Evolutionary conservation across 257 asterid species (phyloP).

Genomic region (Eustoma russellianum): DNA sequence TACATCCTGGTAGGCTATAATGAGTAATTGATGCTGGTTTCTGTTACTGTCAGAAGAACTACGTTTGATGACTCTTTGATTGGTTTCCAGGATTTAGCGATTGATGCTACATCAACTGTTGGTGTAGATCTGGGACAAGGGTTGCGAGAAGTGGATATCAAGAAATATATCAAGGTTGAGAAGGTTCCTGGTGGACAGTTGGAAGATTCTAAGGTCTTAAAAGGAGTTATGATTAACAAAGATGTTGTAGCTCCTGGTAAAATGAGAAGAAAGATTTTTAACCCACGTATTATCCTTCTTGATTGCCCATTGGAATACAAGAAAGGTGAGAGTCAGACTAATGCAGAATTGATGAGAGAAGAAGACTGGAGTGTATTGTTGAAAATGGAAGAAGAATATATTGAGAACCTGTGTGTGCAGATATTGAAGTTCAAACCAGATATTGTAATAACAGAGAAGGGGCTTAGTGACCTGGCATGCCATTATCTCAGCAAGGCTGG

Average conservation of each 20-base stretch:
- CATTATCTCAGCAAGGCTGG: constrained; percentile 90
- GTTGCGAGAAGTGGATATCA: constrained; percentile 84
- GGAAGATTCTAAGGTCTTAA: constrained; percentile 85
- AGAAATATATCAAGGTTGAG: constrained; percentile 91
- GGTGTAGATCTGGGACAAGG: constrained; percentile 95
- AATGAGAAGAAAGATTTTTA: constrained; percentile 79
- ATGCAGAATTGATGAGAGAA: constrained; percentile 83
- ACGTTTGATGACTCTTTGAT: background rate
- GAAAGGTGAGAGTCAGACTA: constrained; percentile 97
- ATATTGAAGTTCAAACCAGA: constrained; percentile 82
- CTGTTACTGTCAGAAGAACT: too few species aligned
- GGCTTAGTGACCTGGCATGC: constrained; percentile 87
- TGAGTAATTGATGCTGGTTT: too few species aligned
- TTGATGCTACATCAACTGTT: constrained; percentile 74
- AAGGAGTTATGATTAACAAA: constrained; percentile 92
- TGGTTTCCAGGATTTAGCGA: constrained; percentile 68
- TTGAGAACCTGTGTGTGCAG: constrained; percentile 64
- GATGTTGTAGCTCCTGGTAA: constrained; percentile 96
- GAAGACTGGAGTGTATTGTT: constrained; percentile 90
- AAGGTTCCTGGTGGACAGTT: constrained; percentile 93
- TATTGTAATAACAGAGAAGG: constrained; percentile 82
- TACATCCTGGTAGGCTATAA: background rate
- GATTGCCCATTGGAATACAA: constrained; percentile 94
- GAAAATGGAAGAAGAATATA: constrained; percentile 95
- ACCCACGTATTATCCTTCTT: constrained; percentile 89